Conservation (phyloP, 805 yeast species). For the Ogataea pignaliae region DNA sequence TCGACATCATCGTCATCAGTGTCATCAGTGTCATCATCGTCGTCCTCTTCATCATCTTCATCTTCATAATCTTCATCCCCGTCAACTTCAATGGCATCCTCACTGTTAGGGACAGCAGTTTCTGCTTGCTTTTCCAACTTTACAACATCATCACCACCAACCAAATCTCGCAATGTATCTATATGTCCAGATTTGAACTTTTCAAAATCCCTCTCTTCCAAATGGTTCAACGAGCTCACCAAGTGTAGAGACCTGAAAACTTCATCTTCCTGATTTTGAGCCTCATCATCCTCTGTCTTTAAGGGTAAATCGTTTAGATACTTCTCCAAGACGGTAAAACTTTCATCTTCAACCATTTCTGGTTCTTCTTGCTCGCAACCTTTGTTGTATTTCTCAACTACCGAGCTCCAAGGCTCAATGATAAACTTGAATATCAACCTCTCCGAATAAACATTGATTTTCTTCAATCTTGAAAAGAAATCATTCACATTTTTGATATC, state of each 20-base stretch:
- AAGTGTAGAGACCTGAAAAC: constrained; percentile 78
- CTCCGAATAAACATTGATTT: constrained; percentile 77
- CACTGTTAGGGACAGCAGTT: constrained; percentile 2
- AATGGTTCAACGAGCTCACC: constrained; percentile 73
- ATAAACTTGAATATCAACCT: constrained; percentile 76
- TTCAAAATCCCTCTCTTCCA: constrained; percentile 86
- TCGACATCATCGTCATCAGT: constrained; percentile 19
- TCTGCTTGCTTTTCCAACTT: constrained; percentile 29
- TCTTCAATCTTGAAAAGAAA: constrained; percentile 67
- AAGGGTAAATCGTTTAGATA: constrained; percentile 51
- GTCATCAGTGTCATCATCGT: constrained; percentile 11
- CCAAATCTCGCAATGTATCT: constrained; percentile 65
- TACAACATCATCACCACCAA: constrained; percentile 34
- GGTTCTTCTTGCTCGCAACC: constrained; percentile 32
- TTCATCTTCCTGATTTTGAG: constrained; percentile 70
- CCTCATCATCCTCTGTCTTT: constrained; percentile 46
- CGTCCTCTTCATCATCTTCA: constrained; percentile 28
- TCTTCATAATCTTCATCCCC: constrained; percentile 26
- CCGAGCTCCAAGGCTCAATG: constrained; percentile 41
- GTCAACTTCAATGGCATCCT: constrained; percentile 17
- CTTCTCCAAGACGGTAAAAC: constrained; percentile 36
- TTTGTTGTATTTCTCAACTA: constrained; percentile 28
- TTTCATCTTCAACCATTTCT: constrained; percentile 33
- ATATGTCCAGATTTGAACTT: constrained; percentile 77
- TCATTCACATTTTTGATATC: constrained; percentile 94